Conservation (phyloP, 2,329 filamentous ascomycete species). For the Allantophomopsis cytisporea region DNA sequence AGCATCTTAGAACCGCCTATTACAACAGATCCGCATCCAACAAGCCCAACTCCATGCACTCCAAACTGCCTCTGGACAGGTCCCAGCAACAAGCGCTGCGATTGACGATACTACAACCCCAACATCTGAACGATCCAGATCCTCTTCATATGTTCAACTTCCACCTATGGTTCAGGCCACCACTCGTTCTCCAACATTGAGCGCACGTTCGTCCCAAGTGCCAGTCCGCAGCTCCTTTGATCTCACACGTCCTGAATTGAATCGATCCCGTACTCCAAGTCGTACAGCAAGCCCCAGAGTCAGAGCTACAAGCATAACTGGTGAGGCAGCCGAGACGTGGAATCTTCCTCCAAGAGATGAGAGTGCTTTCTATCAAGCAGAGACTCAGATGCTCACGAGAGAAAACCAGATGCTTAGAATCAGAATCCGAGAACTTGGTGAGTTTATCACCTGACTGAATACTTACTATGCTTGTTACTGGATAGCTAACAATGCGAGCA, state of each 20-base stretch:
- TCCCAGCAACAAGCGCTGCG: conserved; percentile 23
- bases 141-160: conserved; percentile 27
- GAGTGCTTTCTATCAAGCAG: conserved; percentile 67
- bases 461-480: not conserved
- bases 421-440: conserved; percentile 61
- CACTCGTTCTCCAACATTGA: conserved; percentile 27
- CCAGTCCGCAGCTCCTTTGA: conserved; percentile 43
- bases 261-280: conserved; percentile 45
- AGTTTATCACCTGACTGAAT: conserved; percentile 9
- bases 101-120: conserved; percentile 25
- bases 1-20: conserved; percentile 49
- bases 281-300: conserved; percentile 39
- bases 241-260: conserved; percentile 38
- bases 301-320: conserved; percentile 42
- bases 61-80: conserved; percentile 25
- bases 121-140: conserved; percentile 29
- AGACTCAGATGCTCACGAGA: conserved; percentile 62
- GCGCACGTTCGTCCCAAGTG: conserved; percentile 13
- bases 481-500: not conserved
- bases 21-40: conserved; percentile 65
- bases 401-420: conserved; percentile 76
- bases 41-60: conserved; percentile 56
- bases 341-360: conserved; percentile 56
- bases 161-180: conserved; percentile 12
- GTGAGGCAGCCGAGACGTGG: conserved; percentile 43